Conservation (phyloP, 306 rosid genomes). For the Lathyrus tuberosus region DNA sequence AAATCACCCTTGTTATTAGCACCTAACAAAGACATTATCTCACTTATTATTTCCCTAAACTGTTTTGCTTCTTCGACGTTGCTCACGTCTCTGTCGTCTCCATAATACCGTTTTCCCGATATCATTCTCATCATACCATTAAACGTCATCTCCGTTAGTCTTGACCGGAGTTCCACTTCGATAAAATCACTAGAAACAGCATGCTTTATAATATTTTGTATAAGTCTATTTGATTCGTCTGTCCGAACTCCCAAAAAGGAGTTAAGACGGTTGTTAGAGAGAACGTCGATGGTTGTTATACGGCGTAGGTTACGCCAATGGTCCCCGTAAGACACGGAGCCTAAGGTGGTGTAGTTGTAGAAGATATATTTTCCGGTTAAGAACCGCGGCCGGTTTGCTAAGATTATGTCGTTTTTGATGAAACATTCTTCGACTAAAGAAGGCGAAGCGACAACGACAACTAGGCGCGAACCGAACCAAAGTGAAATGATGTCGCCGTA, state of each 20-base stretch:
- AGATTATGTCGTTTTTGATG: slow-evolving; percentile 27
- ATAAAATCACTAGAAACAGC: not conserved
- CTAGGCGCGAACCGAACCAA: slow-evolving; percentile 42
- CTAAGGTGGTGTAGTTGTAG: slow-evolving; percentile 37
- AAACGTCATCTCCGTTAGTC: slow-evolving; percentile 40
- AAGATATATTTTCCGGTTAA: slow-evolving; percentile 32
- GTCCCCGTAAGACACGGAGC: slow-evolving; percentile 29
- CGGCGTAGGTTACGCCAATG: slow-evolving; percentile 48
- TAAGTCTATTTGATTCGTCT: slow-evolving; percentile 28
- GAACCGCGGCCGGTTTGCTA: slow-evolving; percentile 27
- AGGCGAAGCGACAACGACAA: slow-evolving; percentile 27
- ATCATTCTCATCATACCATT: slow-evolving; percentile 44
- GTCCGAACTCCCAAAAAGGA: slow-evolving; percentile 30
- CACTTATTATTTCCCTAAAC: slow-evolving; percentile 34
- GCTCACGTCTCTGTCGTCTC: slow-evolving; percentile 14
- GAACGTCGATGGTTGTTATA: slow-evolving; percentile 40
- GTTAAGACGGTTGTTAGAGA: slow-evolving; percentile 38
- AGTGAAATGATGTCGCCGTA: slow-evolving; percentile 36
- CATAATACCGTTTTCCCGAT: slow-evolving; percentile 34
- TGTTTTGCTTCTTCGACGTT: slow-evolving; percentile 31
- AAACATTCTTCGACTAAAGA: slow-evolving; percentile 34
- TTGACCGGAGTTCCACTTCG: not conserved
- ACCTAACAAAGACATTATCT: slow-evolving; percentile 5
- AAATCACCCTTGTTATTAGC: slow-evolving; percentile 38
- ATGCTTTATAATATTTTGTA: not conserved